Evolutionary conservation across 169 alveolate genomes (phyloP).

Genomic region (Blepharisma undulans): DNA sequence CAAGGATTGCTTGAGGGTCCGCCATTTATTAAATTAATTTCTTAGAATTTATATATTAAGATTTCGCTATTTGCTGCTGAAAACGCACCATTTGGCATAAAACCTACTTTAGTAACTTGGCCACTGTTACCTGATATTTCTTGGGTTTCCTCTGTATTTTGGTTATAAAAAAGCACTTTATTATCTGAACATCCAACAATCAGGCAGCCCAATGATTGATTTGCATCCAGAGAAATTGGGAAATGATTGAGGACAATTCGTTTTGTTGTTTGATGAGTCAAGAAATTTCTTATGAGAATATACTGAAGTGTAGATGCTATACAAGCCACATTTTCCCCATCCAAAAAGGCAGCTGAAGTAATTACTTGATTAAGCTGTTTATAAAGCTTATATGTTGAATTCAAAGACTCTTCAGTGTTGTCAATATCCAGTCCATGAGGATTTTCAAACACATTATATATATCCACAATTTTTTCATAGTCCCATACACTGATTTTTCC

Average conservation of each 20-base stretch:
- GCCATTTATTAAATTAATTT: not conserved
- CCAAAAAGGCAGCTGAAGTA: not conserved
- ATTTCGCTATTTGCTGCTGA: not conserved
- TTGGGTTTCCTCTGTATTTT: not conserved
- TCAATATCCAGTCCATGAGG: not conserved
- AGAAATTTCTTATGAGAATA: not conserved
- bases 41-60: not conserved
- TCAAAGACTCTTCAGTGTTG: not conserved
- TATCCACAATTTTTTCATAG: not conserved
- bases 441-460: not conserved
- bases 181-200: not conserved
- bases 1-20: not conserved
- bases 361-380: not conserved
- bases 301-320: not conserved
- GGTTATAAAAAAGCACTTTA: not conserved
- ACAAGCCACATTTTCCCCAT: not conserved
- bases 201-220: not conserved
- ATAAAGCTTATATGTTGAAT: not conserved
- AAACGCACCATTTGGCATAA: not conserved
- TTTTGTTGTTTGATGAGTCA: not conserved
- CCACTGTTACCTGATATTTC: not conserved
- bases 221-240: not conserved
- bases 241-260: not conserved
- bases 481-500: not conserved
- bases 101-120: not conserved